Percentiles rank a stretch among this genome's conserved stretches.
phyloP scores from a whole-genome alignment of 2,329 filamentous ascomycete genomes.

The Alternaria atra region DNA sequence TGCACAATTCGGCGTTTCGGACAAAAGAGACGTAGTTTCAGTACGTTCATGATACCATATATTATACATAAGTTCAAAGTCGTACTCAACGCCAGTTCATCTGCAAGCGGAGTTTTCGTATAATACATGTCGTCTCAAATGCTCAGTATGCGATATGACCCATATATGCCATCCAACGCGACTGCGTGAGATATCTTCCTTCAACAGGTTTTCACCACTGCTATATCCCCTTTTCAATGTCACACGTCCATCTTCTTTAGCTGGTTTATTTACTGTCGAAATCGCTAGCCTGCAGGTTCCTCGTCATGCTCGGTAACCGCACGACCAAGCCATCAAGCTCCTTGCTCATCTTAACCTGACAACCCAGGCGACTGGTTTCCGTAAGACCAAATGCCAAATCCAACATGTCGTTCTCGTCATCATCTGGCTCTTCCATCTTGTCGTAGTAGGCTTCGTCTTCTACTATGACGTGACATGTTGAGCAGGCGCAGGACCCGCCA shows the following conservation, averaged over 20 bases:
- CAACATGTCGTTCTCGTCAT: conserved; percentile 62
- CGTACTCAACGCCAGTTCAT: conserved; percentile 15
- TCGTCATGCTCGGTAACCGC: conserved; percentile 88
- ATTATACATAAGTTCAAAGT: conserved; percentile 18
- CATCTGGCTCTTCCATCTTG: conserved; percentile 67
- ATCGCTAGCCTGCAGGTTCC: conserved; percentile 95
- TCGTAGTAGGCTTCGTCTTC: conserved; percentile 77
- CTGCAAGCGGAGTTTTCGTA: conserved; percentile 27
- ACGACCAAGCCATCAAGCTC: conserved; percentile 88
- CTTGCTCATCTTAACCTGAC: conserved; percentile 90
- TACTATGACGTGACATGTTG: conserved; percentile 91
- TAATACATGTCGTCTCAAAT: conserved; percentile 19
- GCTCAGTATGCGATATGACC: not conserved
- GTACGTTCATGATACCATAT: conserved; percentile 24
- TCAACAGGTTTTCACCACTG: no score
- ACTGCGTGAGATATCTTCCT: not conserved
- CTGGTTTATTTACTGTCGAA: conserved; percentile 59
- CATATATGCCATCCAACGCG: not conserved
- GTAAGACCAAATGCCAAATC: conserved; percentile 90
- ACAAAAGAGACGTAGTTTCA: conserved; percentile 2
- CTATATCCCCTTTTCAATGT: not conserved
- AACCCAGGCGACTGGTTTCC: conserved; percentile 84
- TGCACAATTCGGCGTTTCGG: conserved; percentile 1
- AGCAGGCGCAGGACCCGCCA: conserved; percentile 91
- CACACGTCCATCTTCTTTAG: not conserved